A percentile compares a stretch with the other conserved stretches of the same genome.
phyloP scores from a whole-genome alignment of 2,329 filamentous ascomycete genomes.

The Leptographium wingfieldii region DNA sequence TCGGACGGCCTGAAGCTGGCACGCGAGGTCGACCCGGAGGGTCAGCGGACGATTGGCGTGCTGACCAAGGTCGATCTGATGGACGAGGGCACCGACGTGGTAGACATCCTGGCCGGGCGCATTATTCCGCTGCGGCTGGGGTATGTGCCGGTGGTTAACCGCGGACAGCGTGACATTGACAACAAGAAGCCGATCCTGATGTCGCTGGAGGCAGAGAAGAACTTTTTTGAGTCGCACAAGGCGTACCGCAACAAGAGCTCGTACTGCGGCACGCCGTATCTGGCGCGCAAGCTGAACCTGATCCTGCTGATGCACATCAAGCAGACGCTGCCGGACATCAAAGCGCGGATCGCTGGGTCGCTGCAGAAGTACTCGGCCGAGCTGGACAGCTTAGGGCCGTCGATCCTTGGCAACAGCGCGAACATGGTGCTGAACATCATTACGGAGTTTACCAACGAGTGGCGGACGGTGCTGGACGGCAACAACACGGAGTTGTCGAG shows the following conservation, averaged over 20 bases:
- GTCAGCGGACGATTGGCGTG: conserved; percentile 89
- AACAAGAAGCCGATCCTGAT: conserved; percentile 91
- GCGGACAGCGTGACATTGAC: conserved; percentile 95
- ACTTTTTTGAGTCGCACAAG: conserved; percentile 97
- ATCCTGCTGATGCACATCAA: conserved; percentile 99
- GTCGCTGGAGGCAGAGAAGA: conserved; percentile 85
- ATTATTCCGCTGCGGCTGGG: conserved; percentile 91
- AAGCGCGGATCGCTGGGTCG: conserved; percentile 87
- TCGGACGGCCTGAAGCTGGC: conserved; percentile 95
- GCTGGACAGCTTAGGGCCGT: conserved; percentile 73
- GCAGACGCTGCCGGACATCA: conserved; percentile 96
- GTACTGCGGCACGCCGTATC: conserved; percentile 95
- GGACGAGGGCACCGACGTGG: conserved; percentile 95
- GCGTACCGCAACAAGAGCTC: conserved; percentile 97
- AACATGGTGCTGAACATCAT: conserved; percentile 99
- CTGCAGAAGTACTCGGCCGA: conserved; percentile 84
- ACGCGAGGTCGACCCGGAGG: conserved; percentile 89
- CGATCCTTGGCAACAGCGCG: conserved; percentile 86
- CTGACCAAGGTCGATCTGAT: conserved; percentile 95
- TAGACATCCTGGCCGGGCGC: conserved; percentile 93
- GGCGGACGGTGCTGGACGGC: conserved; percentile 88
- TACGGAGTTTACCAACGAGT: conserved; percentile 96
- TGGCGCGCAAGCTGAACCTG: conserved; percentile 92
- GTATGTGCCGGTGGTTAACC: conserved; percentile 92
- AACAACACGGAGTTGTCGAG: conserved; percentile 95